Evolutionary conservation across 805 yeast species (phyloP).

Genomic region (Metschnikowia santaceciliae): DNA sequence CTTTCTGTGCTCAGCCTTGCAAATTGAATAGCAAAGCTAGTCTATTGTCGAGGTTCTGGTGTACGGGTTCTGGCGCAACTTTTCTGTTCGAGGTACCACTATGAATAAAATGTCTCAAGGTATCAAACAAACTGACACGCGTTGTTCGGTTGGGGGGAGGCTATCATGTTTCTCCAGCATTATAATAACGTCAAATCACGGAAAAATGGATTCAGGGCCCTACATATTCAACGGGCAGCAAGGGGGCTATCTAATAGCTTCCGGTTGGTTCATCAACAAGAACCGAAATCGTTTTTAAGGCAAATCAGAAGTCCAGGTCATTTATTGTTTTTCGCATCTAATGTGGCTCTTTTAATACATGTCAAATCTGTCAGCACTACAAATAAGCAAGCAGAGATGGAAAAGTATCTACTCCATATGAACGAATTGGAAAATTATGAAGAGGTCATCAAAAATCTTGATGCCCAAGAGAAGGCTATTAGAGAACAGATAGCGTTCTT

Average conservation of each 20-base stretch:
- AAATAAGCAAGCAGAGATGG: conserved; percentile 6
- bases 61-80: conserved; percentile 5
- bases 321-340: conserved; percentile 16
- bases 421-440: conserved; percentile 15
- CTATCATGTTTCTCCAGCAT: neutral
- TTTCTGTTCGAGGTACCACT: neutral
- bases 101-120: neutral
- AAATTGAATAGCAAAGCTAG: neutral
- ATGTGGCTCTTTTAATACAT: conserved; percentile 16
- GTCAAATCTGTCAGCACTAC: conserved; percentile 13
- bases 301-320: conserved; percentile 17
- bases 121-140: neutral
- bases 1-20: neutral
- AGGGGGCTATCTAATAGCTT: conserved; percentile 7
- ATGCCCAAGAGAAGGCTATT: conserved; percentile 9
- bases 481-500: conserved; percentile 8
- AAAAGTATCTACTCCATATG: conserved; percentile 10
- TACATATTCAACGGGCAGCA: conserved; percentile 11
- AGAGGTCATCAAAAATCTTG: conserved; percentile 14
- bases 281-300: conserved; percentile 10
- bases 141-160: neutral
- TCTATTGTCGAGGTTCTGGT: neutral
- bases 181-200: neutral
- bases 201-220: neutral
- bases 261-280: conserved; percentile 8